Percentiles rank a stretch among this genome's conserved stretches.
These are phyloP conservation scores for Amanita jacksonii DNA, from an alignment of 768 basidiomycete species.

Conservation along the genomic window DNA sequence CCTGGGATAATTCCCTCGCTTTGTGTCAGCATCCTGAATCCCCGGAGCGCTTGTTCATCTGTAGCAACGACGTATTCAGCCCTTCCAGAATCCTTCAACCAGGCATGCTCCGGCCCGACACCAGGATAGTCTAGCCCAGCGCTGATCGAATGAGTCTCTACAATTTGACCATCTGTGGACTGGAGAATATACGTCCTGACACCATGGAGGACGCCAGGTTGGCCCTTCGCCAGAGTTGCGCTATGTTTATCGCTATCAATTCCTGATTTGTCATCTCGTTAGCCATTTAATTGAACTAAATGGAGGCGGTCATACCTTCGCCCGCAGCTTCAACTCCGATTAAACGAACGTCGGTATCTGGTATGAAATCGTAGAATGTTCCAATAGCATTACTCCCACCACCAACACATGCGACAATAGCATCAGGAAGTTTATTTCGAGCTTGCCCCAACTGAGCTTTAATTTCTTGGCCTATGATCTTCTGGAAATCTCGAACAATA, in stretches of 20 bases:
- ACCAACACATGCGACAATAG: constrained; percentile 93
- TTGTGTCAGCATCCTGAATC: constrained; percentile 87
- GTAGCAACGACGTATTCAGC: constrained; percentile 92
- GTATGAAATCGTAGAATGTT: constrained; percentile 94
- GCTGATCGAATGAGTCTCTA: constrained; percentile 95
- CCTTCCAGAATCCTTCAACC: constrained; percentile 89
- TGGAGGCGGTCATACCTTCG: constrained; percentile 49
- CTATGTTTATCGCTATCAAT: constrained; percentile 81
- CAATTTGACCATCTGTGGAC: constrained; percentile 81
- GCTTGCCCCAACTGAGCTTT: constrained; percentile 69
- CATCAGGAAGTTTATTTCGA: constrained; percentile 85
- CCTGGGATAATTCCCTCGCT: constrained; percentile 96
- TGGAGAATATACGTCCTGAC: constrained; percentile 95
- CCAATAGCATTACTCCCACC: constrained; percentile 98
- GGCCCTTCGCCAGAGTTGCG: constrained; percentile 86
- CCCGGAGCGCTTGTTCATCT: constrained; percentile 88
- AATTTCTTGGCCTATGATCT: constrained; percentile 91
- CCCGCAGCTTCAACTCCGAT: constrained; percentile 97
- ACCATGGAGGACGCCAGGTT: constrained; percentile 92
- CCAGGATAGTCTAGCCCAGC: constrained; percentile 96
- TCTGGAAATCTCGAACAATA: constrained; percentile 96
- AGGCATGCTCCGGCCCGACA: constrained; percentile 97
- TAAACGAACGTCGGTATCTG: constrained; percentile 74
- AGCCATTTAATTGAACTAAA: constrained; percentile 1
- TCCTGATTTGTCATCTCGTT: constrained; percentile 31